Evolutionary conservation across 83 land plant genomes (phyloP).

Genomic region (Larix sibirica): DNA sequence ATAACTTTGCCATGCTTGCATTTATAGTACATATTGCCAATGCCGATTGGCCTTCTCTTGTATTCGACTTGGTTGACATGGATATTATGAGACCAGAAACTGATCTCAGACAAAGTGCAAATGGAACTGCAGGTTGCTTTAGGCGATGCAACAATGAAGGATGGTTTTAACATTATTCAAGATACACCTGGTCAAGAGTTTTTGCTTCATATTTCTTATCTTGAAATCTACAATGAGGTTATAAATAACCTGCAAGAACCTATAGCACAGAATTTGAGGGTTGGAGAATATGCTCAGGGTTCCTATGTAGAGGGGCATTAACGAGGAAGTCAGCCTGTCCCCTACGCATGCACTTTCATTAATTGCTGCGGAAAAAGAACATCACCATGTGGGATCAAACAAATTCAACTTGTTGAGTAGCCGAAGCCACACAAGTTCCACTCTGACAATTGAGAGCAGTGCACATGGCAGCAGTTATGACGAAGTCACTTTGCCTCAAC

Average conservation of each 20-base stretch:
- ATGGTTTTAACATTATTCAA: background rate
- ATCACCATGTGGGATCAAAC: no score
- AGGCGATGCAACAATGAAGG: no score
- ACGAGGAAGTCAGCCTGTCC: conserved; percentile 96
- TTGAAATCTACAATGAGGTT: background rate
- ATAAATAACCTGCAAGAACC: background rate
- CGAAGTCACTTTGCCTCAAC: conserved; percentile 90
- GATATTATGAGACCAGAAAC: conserved; percentile 83
- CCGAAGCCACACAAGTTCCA: no score
- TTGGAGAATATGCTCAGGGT: background rate
- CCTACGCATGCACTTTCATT: conserved; percentile 97
- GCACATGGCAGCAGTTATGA: conserved; percentile 81
- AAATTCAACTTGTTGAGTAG: no score
- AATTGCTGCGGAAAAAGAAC: no score
- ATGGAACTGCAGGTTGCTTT: no score
- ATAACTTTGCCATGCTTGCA: conserved; percentile 93
- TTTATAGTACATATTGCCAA: conserved; percentile 89
- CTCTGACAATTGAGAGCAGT: conserved; percentile 86
- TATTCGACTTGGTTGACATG: conserved; percentile 80
- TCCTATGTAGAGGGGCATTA: conserved; percentile 96
- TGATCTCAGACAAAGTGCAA: conserved; percentile 59
- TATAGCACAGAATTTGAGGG: background rate
- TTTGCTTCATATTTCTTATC: background rate
- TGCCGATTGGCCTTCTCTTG: conserved; percentile 91
- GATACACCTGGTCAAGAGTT: background rate